Percentiles rank a stretch among this genome's conserved stretches.
Conservation (phyloP, 495 filamentous ascomycete genomes). For the Neurospora sp. region DNA sequence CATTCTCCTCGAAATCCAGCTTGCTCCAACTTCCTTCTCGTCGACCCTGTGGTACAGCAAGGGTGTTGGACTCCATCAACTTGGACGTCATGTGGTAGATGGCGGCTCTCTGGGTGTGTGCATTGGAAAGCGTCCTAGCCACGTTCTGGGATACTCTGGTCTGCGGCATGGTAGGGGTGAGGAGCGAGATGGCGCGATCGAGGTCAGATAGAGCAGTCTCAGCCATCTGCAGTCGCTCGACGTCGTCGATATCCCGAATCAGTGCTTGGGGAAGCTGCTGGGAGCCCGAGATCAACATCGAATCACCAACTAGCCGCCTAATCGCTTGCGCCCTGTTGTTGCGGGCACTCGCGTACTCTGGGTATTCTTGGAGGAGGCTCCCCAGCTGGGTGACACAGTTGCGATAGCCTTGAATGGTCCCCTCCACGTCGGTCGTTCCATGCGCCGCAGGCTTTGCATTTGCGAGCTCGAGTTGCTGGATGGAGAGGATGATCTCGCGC, state of each 20-base stretch:
- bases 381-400: constrained; percentile 35
- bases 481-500: constrained; percentile 36
- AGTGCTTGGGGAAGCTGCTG: constrained; percentile 16
- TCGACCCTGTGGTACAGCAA: constrained; percentile 20
- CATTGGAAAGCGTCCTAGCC: constrained; percentile 53
- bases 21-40: constrained; percentile 33
- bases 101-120: constrained; percentile 68
- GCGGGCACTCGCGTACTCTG: constrained; percentile 60
- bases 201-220: constrained; percentile 49
- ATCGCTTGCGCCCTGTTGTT: constrained; percentile 69
- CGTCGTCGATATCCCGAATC: constrained; percentile 15
- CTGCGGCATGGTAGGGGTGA: constrained; percentile 41
- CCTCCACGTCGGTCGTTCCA: constrained; percentile 6
- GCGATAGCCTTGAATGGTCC: constrained; percentile 26
- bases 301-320: constrained; percentile 47
- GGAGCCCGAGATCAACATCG: constrained; percentile 26
- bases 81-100: constrained; percentile 57
- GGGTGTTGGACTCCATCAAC: constrained; percentile 14
- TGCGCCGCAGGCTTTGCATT: constrained; percentile 28
- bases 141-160: constrained; percentile 48
- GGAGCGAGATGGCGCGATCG: constrained; percentile 53
- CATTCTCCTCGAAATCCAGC: constrained; percentile 58
- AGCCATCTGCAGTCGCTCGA: constrained; percentile 24
- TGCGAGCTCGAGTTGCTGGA: constrained; percentile 39
- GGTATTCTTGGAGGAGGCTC: constrained; percentile 45